Base-by-base conservation (phyloP, 768 basidiomycete genomes). In the Porphyrellus cyaneotinctus region DNA sequence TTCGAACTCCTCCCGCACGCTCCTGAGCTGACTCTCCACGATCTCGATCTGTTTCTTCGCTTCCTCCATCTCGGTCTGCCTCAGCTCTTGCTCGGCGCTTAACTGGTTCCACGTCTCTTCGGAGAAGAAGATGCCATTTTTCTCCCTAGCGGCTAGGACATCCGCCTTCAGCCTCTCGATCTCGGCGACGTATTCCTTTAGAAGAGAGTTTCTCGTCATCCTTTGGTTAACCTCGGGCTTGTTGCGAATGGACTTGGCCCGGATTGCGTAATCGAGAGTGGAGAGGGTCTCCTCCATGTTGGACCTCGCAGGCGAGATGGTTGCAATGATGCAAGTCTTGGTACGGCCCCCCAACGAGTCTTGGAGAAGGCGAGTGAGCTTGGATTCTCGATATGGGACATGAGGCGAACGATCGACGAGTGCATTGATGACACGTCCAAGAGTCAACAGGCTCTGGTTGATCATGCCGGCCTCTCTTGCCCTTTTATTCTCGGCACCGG, bases 401-500 rank as follows among this genome's bases (percentile, higher is more conserved):
- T 98, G 97, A 28, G 84, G 78, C 0, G 90, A 85, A 59, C 83
- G 87, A 61, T 97, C 95, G 48, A 98, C 97, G 39, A 99, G 79
- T 11, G 91, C 91, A 57, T 95, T 97, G 61, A 99, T 98, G 33
- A 98, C 97, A 30, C 97, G 77, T 0, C 97, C 97, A 14, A 99
- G 83, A n/a, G 97, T 97, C 2, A 99, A 76, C 44, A 99, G 75
- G 64, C 91, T 95, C 71, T 97, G 92, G 64, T 98, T 99, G 69
- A 99, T 98, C 89, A 95, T 97, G 12, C 97, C 97, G 2, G 97
- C 97, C 66, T 99, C 97, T 58, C 92, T 79, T 13, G 97, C 97
- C 52, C 95, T 76, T 67, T 91, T 93, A 63, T 97, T 91, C 67
- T 94, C 92, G 3, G 97, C 97, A 17, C 97, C 97, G 0, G 89